Evolutionary conservation across 2,329 filamentous ascomycete genomes (phyloP), one percentile per base, ranked within the genome.

Genomic region (Alternaria sp.): DNA sequence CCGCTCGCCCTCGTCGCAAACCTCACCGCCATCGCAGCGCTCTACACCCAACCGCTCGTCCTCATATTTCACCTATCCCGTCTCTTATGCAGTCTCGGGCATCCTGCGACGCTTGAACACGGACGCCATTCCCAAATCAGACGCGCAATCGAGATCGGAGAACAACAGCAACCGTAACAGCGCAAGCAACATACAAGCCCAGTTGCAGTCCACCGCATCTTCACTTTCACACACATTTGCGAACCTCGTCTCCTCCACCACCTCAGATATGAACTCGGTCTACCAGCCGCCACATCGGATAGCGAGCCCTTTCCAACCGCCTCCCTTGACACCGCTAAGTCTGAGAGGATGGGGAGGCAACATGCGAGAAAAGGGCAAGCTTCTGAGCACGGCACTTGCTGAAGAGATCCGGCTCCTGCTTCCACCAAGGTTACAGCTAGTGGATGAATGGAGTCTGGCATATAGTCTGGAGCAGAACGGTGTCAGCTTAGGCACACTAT

Each of bases 401-500:
- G 96, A 98, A 82, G 96, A 98, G 83, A 97, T 98, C 61, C 87
- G 96, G 51, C 87, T 96, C 43, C 89, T 98, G 74, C 84, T 98
- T 21, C 96, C 96, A 1, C 89, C 96, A 69, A 87, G 96, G 53
- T 82, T 98, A 64, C 93, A 97, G 80, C 89, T 99, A 47, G 88
- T 91, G 64, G 94, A 97, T 71, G 88, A 91, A 65, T 99, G 96
- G 96, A 87, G 86, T 58, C 83, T 98, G 55, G 87, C 91, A 41
- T 99, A 98, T 82, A 96, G 93, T 69, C 84, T 99, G 37, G 94
- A 97, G 74, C 92, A 96, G 80, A 90, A 99, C 79, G 96, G 96
- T 12, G 93, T 94, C 55, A 96, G 93, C 67, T 82, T 99, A 37
- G 87, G 87, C 10, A 98, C 96, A 0, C 82, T 99, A 28, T 99